Conservation (phyloP, 73 alveolate species). For the Tetrahymena elliotti region DNA sequence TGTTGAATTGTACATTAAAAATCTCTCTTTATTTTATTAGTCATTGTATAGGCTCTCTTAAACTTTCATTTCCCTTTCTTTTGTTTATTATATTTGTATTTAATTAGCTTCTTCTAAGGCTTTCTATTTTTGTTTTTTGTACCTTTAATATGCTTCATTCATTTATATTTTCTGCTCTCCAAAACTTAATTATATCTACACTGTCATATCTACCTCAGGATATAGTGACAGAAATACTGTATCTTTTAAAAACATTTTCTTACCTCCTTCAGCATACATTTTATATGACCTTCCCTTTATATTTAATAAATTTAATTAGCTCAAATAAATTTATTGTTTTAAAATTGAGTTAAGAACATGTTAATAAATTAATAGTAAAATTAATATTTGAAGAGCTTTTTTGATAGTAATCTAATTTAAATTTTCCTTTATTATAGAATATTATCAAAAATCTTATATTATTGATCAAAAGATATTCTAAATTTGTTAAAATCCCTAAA, state of each 20-base stretch:
- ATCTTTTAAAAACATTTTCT: not conserved
- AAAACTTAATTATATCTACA: not conserved
- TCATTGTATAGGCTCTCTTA: not conserved
- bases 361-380: too few relatives aligned
- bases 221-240: not conserved
- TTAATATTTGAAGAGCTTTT: too few relatives aligned
- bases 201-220: not conserved
- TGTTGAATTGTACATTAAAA: not conserved
- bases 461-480: too few relatives aligned
- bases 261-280: not conserved
- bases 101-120: not conserved
- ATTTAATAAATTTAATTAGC: too few relatives aligned
- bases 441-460: too few relatives aligned
- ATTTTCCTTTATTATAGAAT: too few relatives aligned
- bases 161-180: not conserved
- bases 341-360: too few relatives aligned
- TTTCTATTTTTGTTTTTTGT: not conserved
- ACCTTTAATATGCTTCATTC: not conserved
- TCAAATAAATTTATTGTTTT: too few relatives aligned
- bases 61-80: not conserved
- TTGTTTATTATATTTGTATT: not conserved
- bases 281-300: not conserved
- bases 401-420: too few relatives aligned
- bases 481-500: too few relatives aligned
- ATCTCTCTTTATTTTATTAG: not conserved